These are phyloP conservation scores for Irpex sp. DNA, from an alignment of 1,284 basidiomycete species.

Conservation along the genomic window DNA sequence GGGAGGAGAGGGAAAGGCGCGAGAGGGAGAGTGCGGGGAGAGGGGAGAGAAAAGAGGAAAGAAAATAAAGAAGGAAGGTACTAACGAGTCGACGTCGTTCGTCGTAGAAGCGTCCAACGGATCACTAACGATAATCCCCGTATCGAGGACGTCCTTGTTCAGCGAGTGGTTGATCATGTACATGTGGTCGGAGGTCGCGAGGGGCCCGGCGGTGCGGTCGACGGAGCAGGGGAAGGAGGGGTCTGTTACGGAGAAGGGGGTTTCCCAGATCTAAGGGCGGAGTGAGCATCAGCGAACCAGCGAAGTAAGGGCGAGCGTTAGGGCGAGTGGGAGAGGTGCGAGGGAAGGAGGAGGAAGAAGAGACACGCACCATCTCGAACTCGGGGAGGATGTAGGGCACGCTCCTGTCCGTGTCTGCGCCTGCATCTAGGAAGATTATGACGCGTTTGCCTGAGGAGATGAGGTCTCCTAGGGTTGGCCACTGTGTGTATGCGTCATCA, in stretches of 20 bases:
- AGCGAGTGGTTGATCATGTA: constrained; percentile 59
- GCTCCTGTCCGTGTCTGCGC: constrained; percentile 37
- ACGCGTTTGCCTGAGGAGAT: constrained; percentile 64
- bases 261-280: constrained; percentile 66
- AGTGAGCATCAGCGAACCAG: too few relatives aligned
- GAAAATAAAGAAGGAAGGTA: constrained; percentile 9
- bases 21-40: neutral
- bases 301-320: too few relatives aligned
- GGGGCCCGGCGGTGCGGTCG: constrained; percentile 54
- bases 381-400: constrained; percentile 65
- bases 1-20: too few relatives aligned
- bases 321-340: constrained; percentile 27
- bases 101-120: constrained; percentile 36
- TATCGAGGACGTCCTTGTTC: constrained; percentile 35
- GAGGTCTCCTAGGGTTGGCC: constrained; percentile 75
- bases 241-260: constrained; percentile 63
- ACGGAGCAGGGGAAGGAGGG: constrained; percentile 67
- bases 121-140: constrained; percentile 39
- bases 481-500: constrained; percentile 30
- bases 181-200: constrained; percentile 46
- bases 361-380: constrained; percentile 48
- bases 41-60: neutral
- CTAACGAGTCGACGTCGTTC: constrained; percentile 41
- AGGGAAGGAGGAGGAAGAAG: neutral
- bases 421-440: constrained; percentile 70